Percentiles rank a stretch among this genome's conserved stretches.
These are phyloP conservation scores for Suillus variegatus DNA, from an alignment of 768 basidiomycete species.

Conservation along the genomic window DNA sequence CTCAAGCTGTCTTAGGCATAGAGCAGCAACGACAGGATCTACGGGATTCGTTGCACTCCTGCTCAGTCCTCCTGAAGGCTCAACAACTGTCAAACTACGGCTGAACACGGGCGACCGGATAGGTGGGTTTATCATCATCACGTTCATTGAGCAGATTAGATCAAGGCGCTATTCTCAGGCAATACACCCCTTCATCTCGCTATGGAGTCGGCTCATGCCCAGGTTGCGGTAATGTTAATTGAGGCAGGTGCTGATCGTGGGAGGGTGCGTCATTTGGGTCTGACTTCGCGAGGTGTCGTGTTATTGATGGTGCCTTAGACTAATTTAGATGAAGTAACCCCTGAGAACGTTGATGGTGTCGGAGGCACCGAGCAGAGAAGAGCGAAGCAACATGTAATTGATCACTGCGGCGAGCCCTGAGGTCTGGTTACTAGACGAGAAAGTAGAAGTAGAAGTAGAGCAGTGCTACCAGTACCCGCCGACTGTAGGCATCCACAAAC, in stretches of 20 bases:
- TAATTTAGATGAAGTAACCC: conserved; percentile 82
- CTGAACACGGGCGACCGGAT: conserved; percentile 85
- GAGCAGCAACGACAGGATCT: conserved; percentile 95
- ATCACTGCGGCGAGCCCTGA: conserved; percentile 60
- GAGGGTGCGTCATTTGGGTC: conserved; percentile 54
- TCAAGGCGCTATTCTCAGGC: conserved; percentile 47
- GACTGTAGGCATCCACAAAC: background rate
- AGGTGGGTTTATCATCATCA: conserved; percentile 45
- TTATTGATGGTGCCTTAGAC: conserved; percentile 43
- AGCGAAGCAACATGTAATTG: conserved; percentile 74
- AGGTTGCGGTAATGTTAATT: conserved; percentile 87
- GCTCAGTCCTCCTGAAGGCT: conserved; percentile 77
- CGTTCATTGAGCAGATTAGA: background rate
- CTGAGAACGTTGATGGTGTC: conserved; percentile 88
- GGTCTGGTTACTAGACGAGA: conserved; percentile 27
- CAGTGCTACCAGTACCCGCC: conserved; percentile 16
- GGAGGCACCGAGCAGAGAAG: conserved; percentile 87
- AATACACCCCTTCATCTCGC: conserved; percentile 97
- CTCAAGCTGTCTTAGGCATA: conserved; percentile 57
- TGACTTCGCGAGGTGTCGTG: background rate
- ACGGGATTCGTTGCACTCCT: conserved; percentile 85
- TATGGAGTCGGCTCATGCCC: conserved; percentile 94
- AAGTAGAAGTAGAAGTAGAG: conserved; percentile 33
- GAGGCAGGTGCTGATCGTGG: conserved; percentile 94
- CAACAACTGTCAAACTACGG: conserved; percentile 61